These are phyloP conservation scores for Eucalyptus virginea DNA, from an alignment of 345 rosid species.

Conservation along the genomic window DNA sequence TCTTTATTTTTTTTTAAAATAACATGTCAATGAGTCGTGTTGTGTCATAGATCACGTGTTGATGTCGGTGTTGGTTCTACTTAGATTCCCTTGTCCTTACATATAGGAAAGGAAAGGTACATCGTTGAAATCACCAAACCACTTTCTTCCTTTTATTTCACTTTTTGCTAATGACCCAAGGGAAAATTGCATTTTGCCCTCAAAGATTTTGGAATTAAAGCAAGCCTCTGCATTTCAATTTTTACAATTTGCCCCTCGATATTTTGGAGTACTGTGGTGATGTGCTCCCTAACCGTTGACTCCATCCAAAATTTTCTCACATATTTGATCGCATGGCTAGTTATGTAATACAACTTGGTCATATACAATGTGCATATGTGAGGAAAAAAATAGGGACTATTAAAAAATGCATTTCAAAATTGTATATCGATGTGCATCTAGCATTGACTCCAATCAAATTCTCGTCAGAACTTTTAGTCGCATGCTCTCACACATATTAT, in stretches of 20 bases:
- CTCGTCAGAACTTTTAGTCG: accelerated
- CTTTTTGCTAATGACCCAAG: not conserved
- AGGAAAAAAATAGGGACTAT: not conserved
- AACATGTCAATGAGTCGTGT: accelerated
- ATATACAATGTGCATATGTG: not conserved
- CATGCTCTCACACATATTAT: not conserved
- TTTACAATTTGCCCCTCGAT: not conserved
- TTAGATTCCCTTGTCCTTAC: not conserved
- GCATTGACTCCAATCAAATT: not conserved
- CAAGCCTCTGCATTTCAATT: not conserved
- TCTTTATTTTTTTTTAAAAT: no score
- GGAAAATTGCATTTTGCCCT: not conserved
- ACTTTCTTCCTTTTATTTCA: not conserved
- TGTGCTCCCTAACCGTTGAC: not conserved
- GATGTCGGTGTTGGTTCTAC: accelerated
- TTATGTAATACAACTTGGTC: not conserved
- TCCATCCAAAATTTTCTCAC: not conserved
- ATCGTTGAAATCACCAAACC: not conserved
- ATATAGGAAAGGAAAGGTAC: not conserved
- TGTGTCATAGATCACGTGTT: no score
- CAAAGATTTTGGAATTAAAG: not conserved
- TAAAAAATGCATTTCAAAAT: not conserved
- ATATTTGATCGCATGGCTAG: no score
- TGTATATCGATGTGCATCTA: not conserved
- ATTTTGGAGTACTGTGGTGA: not conserved